These are phyloP conservation scores for Exophiala bonariae DNA, from an alignment of 2,329 filamentous ascomycete genomes.

Conservation along the genomic window DNA sequence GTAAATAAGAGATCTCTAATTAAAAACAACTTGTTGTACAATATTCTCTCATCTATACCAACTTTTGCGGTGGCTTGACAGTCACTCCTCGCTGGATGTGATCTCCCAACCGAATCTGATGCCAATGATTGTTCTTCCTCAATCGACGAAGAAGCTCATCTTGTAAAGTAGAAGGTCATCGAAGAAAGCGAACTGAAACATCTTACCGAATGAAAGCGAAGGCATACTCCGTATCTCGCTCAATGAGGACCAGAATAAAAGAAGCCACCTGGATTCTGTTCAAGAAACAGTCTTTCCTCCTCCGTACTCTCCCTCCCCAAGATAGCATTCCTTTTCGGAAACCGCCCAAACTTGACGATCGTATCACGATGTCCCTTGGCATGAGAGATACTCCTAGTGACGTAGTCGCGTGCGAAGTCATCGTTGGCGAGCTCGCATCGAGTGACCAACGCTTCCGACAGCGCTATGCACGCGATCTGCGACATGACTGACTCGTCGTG, in stretches of 20 bases:
- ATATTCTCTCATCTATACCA: too few relatives aligned
- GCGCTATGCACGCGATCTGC: constrained; percentile 31
- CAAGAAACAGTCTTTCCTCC: constrained; percentile 19
- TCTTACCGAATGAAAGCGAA: too few relatives aligned
- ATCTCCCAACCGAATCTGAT: too few relatives aligned
- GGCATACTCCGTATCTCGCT: too few relatives aligned
- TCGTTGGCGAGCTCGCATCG: constrained; percentile 17
- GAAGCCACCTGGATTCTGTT: constrained; percentile 20
- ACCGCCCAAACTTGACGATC: constrained; percentile 29
- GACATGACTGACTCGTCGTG: constrained; percentile 36
- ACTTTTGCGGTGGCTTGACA: too few relatives aligned
- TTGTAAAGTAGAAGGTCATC: too few relatives aligned
- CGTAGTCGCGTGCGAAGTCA: constrained; percentile 15
- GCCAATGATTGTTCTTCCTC: too few relatives aligned
- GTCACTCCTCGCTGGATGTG: too few relatives aligned
- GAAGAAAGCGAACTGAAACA: too few relatives aligned
- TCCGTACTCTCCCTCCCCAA: constrained; percentile 24
- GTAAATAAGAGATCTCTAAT: too few relatives aligned
- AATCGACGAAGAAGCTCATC: too few relatives aligned
- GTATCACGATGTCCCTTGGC: constrained; percentile 25
- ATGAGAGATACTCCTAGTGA: constrained; percentile 22
- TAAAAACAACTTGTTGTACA: too few relatives aligned
- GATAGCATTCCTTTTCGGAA: constrained; percentile 29
- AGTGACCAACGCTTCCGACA: constrained; percentile 27
- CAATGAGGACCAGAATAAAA: not conserved